These are phyloP conservation scores for sweet orange (Citrus sinensis) DNA, from an alignment of 345 rosid species.

Conservation along the genomic window DVS_A1.0 CM039166.1:12410001-12410500, in stretches of 20 bases:
- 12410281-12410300: neutral
- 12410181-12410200: neutral
- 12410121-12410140: neutral
- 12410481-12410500: neutral
- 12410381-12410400: neutral
- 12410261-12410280: neutral
- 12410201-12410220: neutral
- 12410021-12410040: constrained; percentile 42
- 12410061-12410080: constrained; percentile 6
- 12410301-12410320: neutral
- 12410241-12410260: neutral
- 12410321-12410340: neutral
- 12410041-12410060: neutral
- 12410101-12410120: neutral
- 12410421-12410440: neutral
- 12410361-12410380: neutral
- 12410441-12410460: neutral
- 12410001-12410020: constrained; percentile 92
- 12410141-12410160: neutral
- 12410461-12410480: neutral
- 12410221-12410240: neutral
- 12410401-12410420: neutral
- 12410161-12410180: neutral
- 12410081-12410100: neutral
- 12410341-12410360: neutral